Evolutionary conservation across 2,329 filamentous ascomycete species (phyloP), one percentile per base, ranked within the genome.

Genomic region (Venturia pyrina): DNA sequence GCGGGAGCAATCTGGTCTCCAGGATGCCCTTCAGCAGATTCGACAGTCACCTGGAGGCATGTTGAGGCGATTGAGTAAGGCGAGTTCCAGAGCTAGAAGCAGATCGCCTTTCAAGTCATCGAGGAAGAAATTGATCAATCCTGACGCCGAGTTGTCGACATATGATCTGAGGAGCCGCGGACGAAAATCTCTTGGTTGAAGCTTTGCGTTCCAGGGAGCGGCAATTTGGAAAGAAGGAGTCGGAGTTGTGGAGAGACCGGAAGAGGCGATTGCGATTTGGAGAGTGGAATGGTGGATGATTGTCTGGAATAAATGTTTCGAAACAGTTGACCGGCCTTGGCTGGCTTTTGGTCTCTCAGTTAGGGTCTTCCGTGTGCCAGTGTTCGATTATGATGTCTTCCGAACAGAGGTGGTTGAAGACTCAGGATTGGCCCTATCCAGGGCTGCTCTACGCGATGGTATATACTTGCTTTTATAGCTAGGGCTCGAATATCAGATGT

Each of bases 31-130:
- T 17, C 34, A 40, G 17, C 28, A 37, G 17, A 37, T 59, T 37
- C 53, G 32, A 34, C 28, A 59, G 28, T 59, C 53, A 59, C 53
- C 53, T n/a, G 32, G 53, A 59, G 53, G 53, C 40, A 19, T 59
- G 32, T n/a, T 59, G 53, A 34, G 32, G 7, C 53, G 53, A 59
- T 37, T 59, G 53, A 59, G 53, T 17, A 59, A 59, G 53, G 53
- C 53, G 7, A 32, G 53, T n/a, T 59, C 53, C 1, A 59, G 53
- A 6, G 53, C 53, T 19, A 59, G 53, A 59, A 59, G 53, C 53
- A 59, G 32, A 32, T 59, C 53, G 5, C 53, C 53, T 19, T 59
- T 59, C 53, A 59, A 59, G 28, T 59, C 53, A 59, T 59, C 53
- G 28, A 59, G 53, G 53, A 59, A 59, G 32, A 37, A n/a, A 1